Evolutionary conservation across 2,329 filamentous ascomycete genomes (phyloP).

Genomic region (Colletotrichum chrysophilum): DNA sequence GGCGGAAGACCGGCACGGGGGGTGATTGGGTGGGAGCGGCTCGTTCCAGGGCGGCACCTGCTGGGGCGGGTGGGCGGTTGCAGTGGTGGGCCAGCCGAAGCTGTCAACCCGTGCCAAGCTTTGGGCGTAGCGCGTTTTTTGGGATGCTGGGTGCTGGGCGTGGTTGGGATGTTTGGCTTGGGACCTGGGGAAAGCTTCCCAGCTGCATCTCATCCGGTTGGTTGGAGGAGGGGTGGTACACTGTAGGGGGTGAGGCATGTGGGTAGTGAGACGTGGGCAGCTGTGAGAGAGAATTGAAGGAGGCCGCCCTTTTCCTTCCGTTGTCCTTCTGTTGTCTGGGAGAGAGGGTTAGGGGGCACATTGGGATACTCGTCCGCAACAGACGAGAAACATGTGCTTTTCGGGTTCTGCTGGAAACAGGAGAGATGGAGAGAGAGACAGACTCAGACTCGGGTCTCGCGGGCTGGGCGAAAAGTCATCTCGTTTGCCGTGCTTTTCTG

Average conservation of each 20-base stretch:
- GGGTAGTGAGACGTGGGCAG: neutral
- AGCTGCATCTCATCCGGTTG: neutral
- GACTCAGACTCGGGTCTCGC: neutral
- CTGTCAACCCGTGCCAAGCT: constrained; percentile 19
- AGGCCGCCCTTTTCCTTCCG: neutral
- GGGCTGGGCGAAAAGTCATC: neutral
- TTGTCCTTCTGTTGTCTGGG: neutral
- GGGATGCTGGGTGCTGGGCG: neutral
- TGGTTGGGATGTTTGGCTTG: neutral
- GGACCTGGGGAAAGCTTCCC: constrained; percentile 14
- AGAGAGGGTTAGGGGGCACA: neutral
- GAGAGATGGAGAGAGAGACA: neutral
- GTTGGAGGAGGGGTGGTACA: neutral
- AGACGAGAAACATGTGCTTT: neutral
- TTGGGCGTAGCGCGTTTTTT: constrained; percentile 3
- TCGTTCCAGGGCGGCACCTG: neutral
- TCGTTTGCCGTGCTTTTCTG: neutral
- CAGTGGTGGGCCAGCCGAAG: neutral
- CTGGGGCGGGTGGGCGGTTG: neutral
- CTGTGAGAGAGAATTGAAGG: neutral
- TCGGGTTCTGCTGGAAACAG: neutral
- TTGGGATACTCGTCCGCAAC: neutral
- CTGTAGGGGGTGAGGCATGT: neutral
- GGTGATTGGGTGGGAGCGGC: constrained; percentile 2
- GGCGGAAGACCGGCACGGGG: constrained; percentile 12